Base-by-base conservation (phyloP, 2,329 filamentous ascomycete species). In the Geosmithia putterillii region DNA sequence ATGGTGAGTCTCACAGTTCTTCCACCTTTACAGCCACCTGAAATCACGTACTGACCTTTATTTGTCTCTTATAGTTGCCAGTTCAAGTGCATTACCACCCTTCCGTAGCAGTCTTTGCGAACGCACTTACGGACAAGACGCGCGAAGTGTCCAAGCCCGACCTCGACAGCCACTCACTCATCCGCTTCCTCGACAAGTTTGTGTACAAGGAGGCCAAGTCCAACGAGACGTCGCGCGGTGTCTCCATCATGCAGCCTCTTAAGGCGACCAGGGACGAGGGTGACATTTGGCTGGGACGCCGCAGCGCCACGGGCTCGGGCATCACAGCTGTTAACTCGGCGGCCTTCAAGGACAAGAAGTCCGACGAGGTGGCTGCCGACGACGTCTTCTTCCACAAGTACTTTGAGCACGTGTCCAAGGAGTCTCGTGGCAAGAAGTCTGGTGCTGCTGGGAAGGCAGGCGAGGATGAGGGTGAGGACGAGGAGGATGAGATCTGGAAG, bases 381-480 rank as follows among this genome's bases (percentile, higher is more conserved):
- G 92, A 98, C 58, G 85, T 88, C 35, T 98, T 98, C 76, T 98
- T 98, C 76, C 92, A 98, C 62, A 81, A 87, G 51, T 98, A 98
- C 75, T 98, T 98, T 65, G 81, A 78, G 47, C 76, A 81, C 48
- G 65, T 85, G 44, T 79, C 79, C 48, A 87, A 80, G 61, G 66
- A 71, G 42, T 59, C 60, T 45, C 75, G 82, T n/a, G n/a, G n/a
- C 57, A 65, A 74, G 63, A 28, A n/a, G n/a, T n/a, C n/a, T n/a
- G n/a, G n/a, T n/a, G n/a, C 15, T 21, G 14, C 32, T 15, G 7
- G 40, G 3, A 73, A 76, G 59, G 64, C 67, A 42, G 68, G 71
- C 50, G 74, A 71, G 54, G 69, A 66, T 3, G 65, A 63, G 4
- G 69, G 72, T 20, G 69, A 73, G 42, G 79, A 81, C 44, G 75